Conservation (phyloP, 345 rosid species). For the Cardiospermum halicacabum region DNA sequence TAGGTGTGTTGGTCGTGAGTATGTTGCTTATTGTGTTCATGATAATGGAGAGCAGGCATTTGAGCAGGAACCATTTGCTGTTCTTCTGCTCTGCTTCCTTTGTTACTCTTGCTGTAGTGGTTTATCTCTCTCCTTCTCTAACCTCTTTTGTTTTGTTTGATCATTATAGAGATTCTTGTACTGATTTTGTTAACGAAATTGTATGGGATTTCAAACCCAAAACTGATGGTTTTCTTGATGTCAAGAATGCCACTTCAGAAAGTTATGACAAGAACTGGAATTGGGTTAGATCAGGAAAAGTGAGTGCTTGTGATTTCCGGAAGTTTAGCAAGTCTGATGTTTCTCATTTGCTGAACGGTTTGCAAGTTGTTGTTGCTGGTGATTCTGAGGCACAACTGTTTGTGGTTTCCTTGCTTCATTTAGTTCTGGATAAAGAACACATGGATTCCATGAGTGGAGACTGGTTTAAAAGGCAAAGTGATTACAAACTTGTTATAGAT, state of each 20-base stretch:
- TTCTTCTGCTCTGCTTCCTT: slow-evolving; percentile 65
- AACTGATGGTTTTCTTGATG: background rate
- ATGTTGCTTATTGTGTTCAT: slow-evolving; percentile 55
- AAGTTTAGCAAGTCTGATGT: slow-evolving; percentile 44
- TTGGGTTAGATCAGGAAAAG: slow-evolving; percentile 49
- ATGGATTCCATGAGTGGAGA: slow-evolving; percentile 45
- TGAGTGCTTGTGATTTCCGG: slow-evolving; percentile 52
- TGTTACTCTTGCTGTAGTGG: slow-evolving; percentile 62
- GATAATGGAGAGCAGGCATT: slow-evolving; percentile 68
- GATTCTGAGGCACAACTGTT: slow-evolving; percentile 63
- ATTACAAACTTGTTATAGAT: slow-evolving; percentile 45
- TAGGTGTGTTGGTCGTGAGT: slow-evolving; percentile 51
- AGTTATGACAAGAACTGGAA: slow-evolving; percentile 51
- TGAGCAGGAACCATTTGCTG: slow-evolving; percentile 68
- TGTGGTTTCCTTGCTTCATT: slow-evolving; percentile 44
- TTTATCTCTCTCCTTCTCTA: slow-evolving; percentile 61
- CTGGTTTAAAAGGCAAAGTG: slow-evolving; percentile 76
- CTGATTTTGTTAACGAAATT: slow-evolving; percentile 54
- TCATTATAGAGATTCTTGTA: slow-evolving; percentile 47
- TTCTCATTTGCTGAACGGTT: slow-evolving; percentile 58
- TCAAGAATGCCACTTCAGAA: slow-evolving; percentile 21
- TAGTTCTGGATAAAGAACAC: slow-evolving; percentile 35
- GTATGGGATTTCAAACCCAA: slow-evolving; percentile 55
- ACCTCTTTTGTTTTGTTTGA: slow-evolving; percentile 22
- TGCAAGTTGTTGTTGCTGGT: slow-evolving; percentile 73